Evolutionary conservation across 805 yeast genomes (phyloP).

Genomic region (Pichia heedii): DNA sequence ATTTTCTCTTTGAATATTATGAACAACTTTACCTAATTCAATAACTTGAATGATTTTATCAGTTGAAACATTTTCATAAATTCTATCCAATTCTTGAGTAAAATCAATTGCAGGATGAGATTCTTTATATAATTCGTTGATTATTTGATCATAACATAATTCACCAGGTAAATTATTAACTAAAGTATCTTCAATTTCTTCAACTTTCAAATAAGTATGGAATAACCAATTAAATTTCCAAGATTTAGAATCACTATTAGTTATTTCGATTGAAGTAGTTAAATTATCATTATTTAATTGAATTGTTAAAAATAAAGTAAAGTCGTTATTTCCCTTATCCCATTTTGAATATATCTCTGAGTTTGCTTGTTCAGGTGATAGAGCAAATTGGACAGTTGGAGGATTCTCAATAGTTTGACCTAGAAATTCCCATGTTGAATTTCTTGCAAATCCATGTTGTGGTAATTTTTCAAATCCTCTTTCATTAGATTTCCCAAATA

Average conservation of each 20-base stretch:
- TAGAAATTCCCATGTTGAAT: conserved; percentile 84
- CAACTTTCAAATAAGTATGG: conserved; percentile 77
- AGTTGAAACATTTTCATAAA: conserved; percentile 56
- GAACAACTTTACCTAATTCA: conserved; percentile 60
- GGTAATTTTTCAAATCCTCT: conserved; percentile 64
- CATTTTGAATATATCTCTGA: conserved; percentile 50
- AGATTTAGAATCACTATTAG: conserved; percentile 52
- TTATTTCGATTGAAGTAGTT: conserved; percentile 65
- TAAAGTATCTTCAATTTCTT: conserved; percentile 67
- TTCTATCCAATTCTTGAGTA: conserved; percentile 75
- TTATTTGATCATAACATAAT: conserved; percentile 65
- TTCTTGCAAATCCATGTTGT: conserved; percentile 95
- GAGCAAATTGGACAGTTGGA: conserved; percentile 81
- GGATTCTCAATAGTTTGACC: conserved; percentile 69
- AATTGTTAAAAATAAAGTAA: conserved; percentile 66
- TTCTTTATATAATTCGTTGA: conserved; percentile 53
- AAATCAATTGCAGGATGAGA: conserved; percentile 68
- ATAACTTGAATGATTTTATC: conserved; percentile 57
- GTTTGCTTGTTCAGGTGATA: conserved; percentile 77
- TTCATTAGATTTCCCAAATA: conserved; percentile 63
- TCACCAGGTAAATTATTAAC: conserved; percentile 75
- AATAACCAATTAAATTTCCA: conserved; percentile 91
- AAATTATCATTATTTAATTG: conserved; percentile 49
- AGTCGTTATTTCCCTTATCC: conserved; percentile 50
- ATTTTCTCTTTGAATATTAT: conserved; percentile 56